Evolutionary conservation across 495 filamentous ascomycete genomes (phyloP), one percentile per base, ranked within the genome.

Genomic region (Tuber microsphaerosporum): DNA sequence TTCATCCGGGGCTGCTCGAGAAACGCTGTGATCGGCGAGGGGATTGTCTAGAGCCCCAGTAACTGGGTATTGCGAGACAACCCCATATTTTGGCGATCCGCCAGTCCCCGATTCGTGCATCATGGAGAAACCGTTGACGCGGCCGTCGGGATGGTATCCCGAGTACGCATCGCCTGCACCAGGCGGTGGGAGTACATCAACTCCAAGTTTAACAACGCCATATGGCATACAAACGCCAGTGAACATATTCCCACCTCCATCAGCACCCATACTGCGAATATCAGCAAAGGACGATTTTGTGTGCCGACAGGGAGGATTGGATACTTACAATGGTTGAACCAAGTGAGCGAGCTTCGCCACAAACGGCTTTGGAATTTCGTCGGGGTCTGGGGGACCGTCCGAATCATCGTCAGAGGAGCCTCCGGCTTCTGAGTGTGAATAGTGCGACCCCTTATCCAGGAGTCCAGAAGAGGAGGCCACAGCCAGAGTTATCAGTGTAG

Each of bases 61-160:
- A 2, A 89, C 83, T 0, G 91, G 90, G 81, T 92, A 85, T 77
- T 93, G 91, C 7, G 88, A 85, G 26, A 93, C 89, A 12, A 90
- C 89, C 0, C 91, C 91, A 75, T 92, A 93, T 83, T 92, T 93
- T 1, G 91, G 90, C 4, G 90, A 90, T 19, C 91, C 91, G 2
- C 91, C 91, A 14, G 90, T 93, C 5, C 91, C 91, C 71, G 88
- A 89, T 82, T 92, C 91, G 79, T 93, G 91, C 86, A 92, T 90
- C 86, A 92, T 85, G 65, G 88, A 90, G 83, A 93, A 92, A 14
- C 89, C 91, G 12, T 87, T 89, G 77, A 93, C 88, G 20, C 87
- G 86, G 10, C 90, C 90, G 6, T 76, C 81, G 6, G 89, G 80
- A 31, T 88, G 84, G 79, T 90, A 91, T 6, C 91, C 91, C 9